These are phyloP conservation scores for Colletotrichum spinosum DNA, from an alignment of 2,329 filamentous ascomycete species.

Conservation along the genomic window DNA sequence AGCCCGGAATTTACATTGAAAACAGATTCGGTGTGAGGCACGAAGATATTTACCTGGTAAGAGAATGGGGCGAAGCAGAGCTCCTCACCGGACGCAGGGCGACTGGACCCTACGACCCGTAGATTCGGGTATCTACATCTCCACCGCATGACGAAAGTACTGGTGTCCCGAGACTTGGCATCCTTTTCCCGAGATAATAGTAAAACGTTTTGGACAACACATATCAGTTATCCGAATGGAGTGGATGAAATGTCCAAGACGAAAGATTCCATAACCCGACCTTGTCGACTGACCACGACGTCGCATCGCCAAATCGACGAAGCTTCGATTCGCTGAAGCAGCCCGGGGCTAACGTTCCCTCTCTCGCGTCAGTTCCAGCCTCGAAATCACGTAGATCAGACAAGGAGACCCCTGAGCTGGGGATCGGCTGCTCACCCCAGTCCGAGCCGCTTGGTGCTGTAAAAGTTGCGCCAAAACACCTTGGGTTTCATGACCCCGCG, in stretches of 20 bases:
- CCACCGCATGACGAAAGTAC: too few relatives aligned
- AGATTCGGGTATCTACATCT: not conserved
- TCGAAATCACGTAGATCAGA: conserved; percentile 21
- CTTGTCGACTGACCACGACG: too few relatives aligned
- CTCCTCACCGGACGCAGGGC: conserved; percentile 66
- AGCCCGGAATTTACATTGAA: conserved; percentile 72
- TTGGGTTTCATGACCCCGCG: conserved; percentile 21
- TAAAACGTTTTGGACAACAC: too few relatives aligned
- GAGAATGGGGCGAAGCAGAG: conserved; percentile 63
- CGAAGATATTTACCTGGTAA: conserved; percentile 71
- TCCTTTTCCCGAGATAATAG: too few relatives aligned
- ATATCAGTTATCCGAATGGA: too few relatives aligned
- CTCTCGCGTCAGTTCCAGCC: not conserved
- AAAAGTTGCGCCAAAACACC: conserved; percentile 13
- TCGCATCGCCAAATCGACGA: too few relatives aligned
- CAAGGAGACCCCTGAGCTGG: conserved; percentile 27
- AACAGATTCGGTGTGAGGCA: conserved; percentile 71
- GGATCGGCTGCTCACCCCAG: not conserved
- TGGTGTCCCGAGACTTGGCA: too few relatives aligned
- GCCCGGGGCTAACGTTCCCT: conserved; percentile 4
- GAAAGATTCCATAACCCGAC: too few relatives aligned
- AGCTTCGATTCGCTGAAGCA: too few relatives aligned
- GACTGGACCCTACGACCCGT: conserved; percentile 64
- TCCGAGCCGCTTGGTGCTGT: not conserved
- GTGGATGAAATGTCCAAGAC: too few relatives aligned